A percentile compares a stretch with the other conserved stretches of the same genome.
Evolutionary conservation across 2,329 filamentous ascomycete genomes (phyloP).

Genomic region (Fusarium sarcochroum): DNA sequence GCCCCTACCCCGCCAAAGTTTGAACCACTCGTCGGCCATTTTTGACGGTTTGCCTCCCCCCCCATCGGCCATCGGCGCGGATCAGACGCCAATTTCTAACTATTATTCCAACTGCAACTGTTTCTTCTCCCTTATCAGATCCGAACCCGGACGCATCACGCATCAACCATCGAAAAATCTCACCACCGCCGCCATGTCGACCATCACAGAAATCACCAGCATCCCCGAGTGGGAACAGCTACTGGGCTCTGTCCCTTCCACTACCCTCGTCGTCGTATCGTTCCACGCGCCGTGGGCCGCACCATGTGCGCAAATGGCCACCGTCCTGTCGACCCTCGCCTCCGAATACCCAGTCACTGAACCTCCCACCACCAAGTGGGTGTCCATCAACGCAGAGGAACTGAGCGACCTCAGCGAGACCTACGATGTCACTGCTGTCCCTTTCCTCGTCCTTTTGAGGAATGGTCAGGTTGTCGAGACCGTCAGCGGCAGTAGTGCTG

Average conservation of each 20-base stretch:
- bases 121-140: slow-evolving; percentile 39
- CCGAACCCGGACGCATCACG: slow-evolving; percentile 18
- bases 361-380: slow-evolving; percentile 81
- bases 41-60: slow-evolving; percentile 31
- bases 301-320: slow-evolving; percentile 94
- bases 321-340: slow-evolving; percentile 87
- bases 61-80: slow-evolving; percentile 19
- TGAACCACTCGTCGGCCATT: slow-evolving; percentile 18
- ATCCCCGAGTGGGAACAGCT: slow-evolving; percentile 80
- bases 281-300: slow-evolving; percentile 98
- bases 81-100: slow-evolving; percentile 26
- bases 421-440: slow-evolving; percentile 95
- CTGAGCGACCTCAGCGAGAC: slow-evolving; percentile 90
- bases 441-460: slow-evolving; percentile 87
- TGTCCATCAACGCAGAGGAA: slow-evolving; percentile 94
- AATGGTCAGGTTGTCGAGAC: slow-evolving; percentile 83
- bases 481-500: slow-evolving; percentile 89
- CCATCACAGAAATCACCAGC: slow-evolving; percentile 81
- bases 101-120: slow-evolving; percentile 26
- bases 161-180: slow-evolving; percentile 15
- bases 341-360: slow-evolving; percentile 82
- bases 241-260: slow-evolving; percentile 74
- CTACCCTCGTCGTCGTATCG: slow-evolving; percentile 85
- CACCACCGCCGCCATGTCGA: slow-evolving; percentile 71
- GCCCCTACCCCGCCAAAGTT: slow-evolving; percentile 48